Base-by-base conservation (phyloP, 2,329 filamentous ascomycete species). In the Fusarium continuum region DNA sequence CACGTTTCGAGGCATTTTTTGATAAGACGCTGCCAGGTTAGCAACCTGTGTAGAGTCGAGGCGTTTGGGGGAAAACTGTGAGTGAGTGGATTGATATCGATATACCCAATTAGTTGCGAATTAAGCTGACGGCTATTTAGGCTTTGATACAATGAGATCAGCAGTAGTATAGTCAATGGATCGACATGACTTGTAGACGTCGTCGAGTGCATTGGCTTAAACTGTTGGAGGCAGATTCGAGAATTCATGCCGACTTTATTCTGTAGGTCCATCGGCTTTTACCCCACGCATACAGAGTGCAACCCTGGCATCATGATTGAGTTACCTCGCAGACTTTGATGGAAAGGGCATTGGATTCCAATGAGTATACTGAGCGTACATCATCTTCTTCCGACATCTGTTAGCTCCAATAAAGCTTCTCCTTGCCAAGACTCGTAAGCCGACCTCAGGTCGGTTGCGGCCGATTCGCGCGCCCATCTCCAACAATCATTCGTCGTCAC, bases 91-190 rank as follows among this genome's bases (percentile, higher is more conserved):
- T 61, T 44, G 36, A 40, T 34, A 32, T 39, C 16, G 26, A 53
- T 43, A 61, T 61, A 61, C 43, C 48, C 46, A 43, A 16, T 35
- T 36, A 13, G 23, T 44, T 32, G 36, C 22, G 23, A 55, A 60
- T 16, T 64, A 40, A 63, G 60, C 60, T 63, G 59, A 64, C 43
- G 31, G 39, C 38, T 64, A 34, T 20, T 45, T 36, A 64, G 46
- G 17, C 35, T 35, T 22, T 40, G 16, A 44, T 17, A 46, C 25
- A n/a, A 55, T 26, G 10, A 29, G n/a, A 39, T 34, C 40, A 25
- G 48, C 48, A 40, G 26, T 28, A 31, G 25, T 34, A 4, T 31
- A 47, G 45, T 32, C 22, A 17, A 31, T 5, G 20, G 35, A n/a
- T n/a, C n/a, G 17, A 23, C 25, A 26, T 51, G 20, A 22, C 44